Percentiles rank a stretch among this genome's conserved stretches.
These are phyloP conservation scores for Colletotrichum horii DNA, from an alignment of 2,329 filamentous ascomycete genomes.

Conservation along the genomic window DNA sequence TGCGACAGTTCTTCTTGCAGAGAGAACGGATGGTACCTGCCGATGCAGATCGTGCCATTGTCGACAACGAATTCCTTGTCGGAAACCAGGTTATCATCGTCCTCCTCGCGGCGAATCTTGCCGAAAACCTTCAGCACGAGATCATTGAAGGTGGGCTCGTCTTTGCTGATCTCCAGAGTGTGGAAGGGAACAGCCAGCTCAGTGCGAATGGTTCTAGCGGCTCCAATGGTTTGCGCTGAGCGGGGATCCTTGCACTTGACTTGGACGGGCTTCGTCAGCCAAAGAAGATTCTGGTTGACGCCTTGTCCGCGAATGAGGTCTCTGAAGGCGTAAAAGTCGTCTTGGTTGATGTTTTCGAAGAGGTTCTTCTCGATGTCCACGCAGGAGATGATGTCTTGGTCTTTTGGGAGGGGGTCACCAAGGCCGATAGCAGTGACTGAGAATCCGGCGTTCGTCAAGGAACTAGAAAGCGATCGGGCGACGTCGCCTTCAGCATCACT, in stretches of 20 bases:
- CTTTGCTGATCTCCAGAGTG: neutral
- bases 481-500: neutral
- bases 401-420: neutral
- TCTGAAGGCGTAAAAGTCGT: slow-evolving; percentile 17
- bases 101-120: neutral
- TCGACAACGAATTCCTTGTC: slow-evolving; percentile 12
- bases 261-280: neutral
- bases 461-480: neutral
- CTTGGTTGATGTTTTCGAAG: neutral
- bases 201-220: slow-evolving; percentile 22
- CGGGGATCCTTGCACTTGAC: slow-evolving; percentile 24
- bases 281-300: neutral
- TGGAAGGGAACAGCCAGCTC: slow-evolving; percentile 13
- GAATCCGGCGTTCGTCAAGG: neutral
- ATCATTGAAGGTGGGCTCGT: neutral
- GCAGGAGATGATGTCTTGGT: slow-evolving; percentile 25
- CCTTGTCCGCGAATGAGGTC: slow-evolving; percentile 12
- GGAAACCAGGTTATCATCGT: neutral
- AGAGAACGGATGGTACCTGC: slow-evolving; percentile 29
- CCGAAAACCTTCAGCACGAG: neutral
- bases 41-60: neutral
- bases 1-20: slow-evolving; percentile 24
- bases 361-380: neutral
- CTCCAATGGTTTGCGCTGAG: slow-evolving; percentile 24
- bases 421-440: neutral